Base-by-base conservation (phyloP, 129 eudicot species). In the Smallanthus sonchifolius region DNA sequence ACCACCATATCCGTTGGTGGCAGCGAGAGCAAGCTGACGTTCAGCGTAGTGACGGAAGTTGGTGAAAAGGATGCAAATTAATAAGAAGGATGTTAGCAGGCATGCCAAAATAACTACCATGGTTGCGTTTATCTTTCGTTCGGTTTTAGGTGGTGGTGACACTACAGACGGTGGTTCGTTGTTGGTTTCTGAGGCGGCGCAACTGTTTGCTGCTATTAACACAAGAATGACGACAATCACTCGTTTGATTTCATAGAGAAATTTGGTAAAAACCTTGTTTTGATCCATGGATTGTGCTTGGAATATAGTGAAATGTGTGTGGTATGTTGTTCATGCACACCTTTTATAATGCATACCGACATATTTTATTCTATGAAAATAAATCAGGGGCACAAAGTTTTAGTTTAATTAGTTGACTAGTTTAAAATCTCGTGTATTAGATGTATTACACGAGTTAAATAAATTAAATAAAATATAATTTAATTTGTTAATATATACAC, bases 21-120 rank as follows among this genome's bases (percentile, higher is more conserved):
- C 73, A 0, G 65, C 70, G 0, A 54, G 65, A 30, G 79, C 19
- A n/a, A 79, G 68, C 35, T 79, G 82, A 2, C 8, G 32, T 40
- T 79, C 60, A 1, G 4, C 39, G 32, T 70, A 79, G 9, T 55
- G 85, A 55, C 79, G 70, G 35, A 83, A 8, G 51, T 20, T 82
- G 78, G 70, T 71, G 45, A 77, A 80, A 43, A 83, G 39, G 36
- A 72, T 11, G 73, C 57, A 36, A 36, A 4, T 4, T 36, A 36
- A 36, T 4, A 36, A 36, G 39, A 36, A 2, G 39, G 39, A 36
- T 2, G 39, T 4, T 36, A 36, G 39, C 2, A 36, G 39, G 4
- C 39, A 36, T 36, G 39, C 39, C 48, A 43, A 43, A 3, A 43
- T 7, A 43, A 43, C 11, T 8, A 7, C 11, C 48, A 43, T 43